Evolutionary conservation across 345 rosid genomes (phyloP), one percentile per base, ranked within the genome.

Genomic region (Reutealis trisperma): DNA sequence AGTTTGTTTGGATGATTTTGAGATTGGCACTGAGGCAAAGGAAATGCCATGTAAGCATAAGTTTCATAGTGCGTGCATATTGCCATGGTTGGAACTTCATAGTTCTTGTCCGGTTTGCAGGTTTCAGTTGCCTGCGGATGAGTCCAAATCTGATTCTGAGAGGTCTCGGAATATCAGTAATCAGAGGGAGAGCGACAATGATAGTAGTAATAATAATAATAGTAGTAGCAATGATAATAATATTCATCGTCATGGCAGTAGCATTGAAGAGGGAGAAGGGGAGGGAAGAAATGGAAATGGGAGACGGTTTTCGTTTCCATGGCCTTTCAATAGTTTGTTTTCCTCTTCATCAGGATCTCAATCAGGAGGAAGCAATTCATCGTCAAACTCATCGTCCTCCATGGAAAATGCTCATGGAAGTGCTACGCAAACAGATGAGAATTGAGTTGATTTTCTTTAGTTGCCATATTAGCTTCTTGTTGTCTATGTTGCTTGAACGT

Each of bases 31-130:
- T 0, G 89, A 87, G 67, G 93, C 90, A 9, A 93, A 83, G 77
- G 94, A 94, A 84, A 94, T 92, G 97, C 97, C 97, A 1, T 94
- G 98, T 82, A 86, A 86, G 84, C 98, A 94, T 77, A 91, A 84
- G 89, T 94, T 92, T 81, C 98, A 94, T 45, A 67, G 80, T 14
- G 82, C 77, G 15, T 94, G 98, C 66, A 80, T 94, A 84, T 73
- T 89, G 78, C 97, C 97, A 25, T 94, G 98, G 98, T 83, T 94
- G 79, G 97, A 92, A 84, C 93, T 92, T 79, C 98, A 93, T 71
- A 91, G 97, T 82, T 91, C 97, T 25, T 94, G 97, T 58, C 98
- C 97, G 16, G 90, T 94, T 27, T 94, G 98, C 67, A 89, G 98
- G 83, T 84, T 77, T 84, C 90, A 90, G 72, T 78, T 94, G 77